Evolutionary conservation across 2,329 filamentous ascomycete species (phyloP), one percentile per base, ranked within the genome.

Genomic region (Paraphoma sp.): DNA sequence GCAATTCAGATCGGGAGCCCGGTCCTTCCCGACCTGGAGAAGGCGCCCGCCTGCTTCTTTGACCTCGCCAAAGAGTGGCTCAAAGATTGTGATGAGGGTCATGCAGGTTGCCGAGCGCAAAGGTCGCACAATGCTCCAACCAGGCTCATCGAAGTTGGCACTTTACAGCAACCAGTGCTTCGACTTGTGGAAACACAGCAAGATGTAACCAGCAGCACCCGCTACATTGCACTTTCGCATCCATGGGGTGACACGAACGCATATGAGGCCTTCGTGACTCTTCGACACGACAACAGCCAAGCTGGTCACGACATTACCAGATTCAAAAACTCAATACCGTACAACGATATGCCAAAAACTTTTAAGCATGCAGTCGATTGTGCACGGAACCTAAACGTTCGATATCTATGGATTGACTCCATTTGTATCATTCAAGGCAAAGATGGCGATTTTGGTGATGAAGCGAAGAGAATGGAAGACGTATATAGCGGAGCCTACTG

Each of bases 361-460:
- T 65, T 67, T 36, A 47, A 51, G 14, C 59, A 70, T 52, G 68
- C 67, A 11, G 51, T 68, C 2, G 42, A 48, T 16, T 46, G 53
- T 8, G 65, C 63, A 4, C 54, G 67, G 0, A 38, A 44, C 4
- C 49, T 70, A 1, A 45, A 44, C 1, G 44, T 65, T 6, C 55
- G 58, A 12, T 71, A 69, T 43, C 28, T 71, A 1, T 70, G 68
- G 68, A 66, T 72, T 14, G 68, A 70, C 41, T 60, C 60, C 1
- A 45, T 70, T 0, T 70, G 67, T 36, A 68, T 69, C 33, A 56
- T 68, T 18, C 65, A 70, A 50, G 67, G 56, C 10, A 36, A 51
- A 12, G 47, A 58, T 14, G 59, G 48, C 4, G 69, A 72, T 36
- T 70, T 63, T 38, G 43, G 51, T 6, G 49, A 56, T 14, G 62